These are phyloP conservation scores for Aspergillus terreus DNA, from an alignment of 2,329 filamentous ascomycete species.

Conservation along the genomic window DNA sequence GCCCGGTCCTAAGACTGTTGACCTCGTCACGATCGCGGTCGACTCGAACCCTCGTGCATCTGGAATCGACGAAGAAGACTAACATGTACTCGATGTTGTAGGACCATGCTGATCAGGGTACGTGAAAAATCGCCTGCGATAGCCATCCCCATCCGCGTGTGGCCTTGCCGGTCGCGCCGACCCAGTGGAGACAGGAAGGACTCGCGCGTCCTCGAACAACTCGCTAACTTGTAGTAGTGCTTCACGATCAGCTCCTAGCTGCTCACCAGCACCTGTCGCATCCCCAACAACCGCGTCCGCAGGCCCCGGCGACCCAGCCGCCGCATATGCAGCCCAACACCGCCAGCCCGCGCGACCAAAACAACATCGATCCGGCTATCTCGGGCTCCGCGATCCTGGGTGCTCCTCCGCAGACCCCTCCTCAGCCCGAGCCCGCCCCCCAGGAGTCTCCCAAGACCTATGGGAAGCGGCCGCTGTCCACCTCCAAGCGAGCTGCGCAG, in stretches of 20 bases:
- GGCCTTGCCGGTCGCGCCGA: conserved; percentile 16
- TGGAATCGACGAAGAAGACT: not conserved
- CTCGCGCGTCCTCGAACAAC: conserved; percentile 1
- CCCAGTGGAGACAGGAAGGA: not conserved
- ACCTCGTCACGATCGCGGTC: conserved; percentile 1
- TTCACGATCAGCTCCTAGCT: conserved; percentile 61
- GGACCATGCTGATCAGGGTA: conserved; percentile 46
- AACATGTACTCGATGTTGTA: conserved; percentile 15
- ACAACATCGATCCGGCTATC: conserved; percentile 59
- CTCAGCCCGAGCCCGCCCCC: conserved; percentile 23
- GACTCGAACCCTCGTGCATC: not conserved
- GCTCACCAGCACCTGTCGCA: conserved; percentile 45
- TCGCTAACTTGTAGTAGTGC: conserved; percentile 40
- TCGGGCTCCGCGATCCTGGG: conserved; percentile 50
- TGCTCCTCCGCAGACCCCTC: conserved; percentile 29
- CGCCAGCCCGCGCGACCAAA: conserved; percentile 45
- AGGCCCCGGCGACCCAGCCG: conserved; percentile 41
- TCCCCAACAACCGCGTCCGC: conserved; percentile 36
- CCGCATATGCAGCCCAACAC: conserved; percentile 37
- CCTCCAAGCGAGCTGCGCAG: conserved; percentile 92
- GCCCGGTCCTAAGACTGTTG: not conserved
- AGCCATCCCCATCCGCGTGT: conserved; percentile 6
- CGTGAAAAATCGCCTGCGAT: conserved; percentile 28
- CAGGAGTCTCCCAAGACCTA: conserved; percentile 64
- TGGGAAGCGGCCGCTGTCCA: conserved; percentile 82